Percentiles rank a stretch among this genome's conserved stretches.
Conservation (phyloP, 495 filamentous ascomycete species). For the Xylaria palmicola region DNA sequence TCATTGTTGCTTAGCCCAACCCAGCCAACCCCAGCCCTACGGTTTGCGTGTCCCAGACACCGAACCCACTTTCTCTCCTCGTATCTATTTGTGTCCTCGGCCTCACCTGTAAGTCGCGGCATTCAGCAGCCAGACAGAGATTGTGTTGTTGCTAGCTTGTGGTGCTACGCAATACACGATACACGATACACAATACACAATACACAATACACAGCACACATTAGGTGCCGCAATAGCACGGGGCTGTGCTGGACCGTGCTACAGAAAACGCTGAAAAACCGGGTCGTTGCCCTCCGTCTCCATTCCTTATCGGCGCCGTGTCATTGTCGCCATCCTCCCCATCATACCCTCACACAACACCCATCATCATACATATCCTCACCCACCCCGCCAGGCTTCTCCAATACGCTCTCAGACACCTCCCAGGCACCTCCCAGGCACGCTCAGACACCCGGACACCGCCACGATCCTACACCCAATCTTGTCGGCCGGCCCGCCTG, state of each 20-base stretch:
- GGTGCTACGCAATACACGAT: no score
- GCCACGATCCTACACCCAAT: neutral
- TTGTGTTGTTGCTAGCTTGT: neutral
- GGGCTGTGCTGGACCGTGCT: neutral
- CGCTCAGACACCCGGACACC: neutral
- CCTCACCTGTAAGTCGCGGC: neutral
- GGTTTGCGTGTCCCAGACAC: constrained; percentile 11
- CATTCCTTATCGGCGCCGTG: neutral
- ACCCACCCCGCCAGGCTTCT: neutral
- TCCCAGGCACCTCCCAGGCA: no score
- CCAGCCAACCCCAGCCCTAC: constrained; percentile 2
- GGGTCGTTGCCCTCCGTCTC: neutral
- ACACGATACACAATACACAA: no score
- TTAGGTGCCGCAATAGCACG: neutral
- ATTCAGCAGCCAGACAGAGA: neutral
- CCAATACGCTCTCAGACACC: no score
- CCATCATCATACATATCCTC: neutral
- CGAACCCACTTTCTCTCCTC: constrained; percentile 6
- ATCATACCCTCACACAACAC: neutral
- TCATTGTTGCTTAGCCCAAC: constrained; percentile 8
- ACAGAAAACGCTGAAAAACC: neutral
- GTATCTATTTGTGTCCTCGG: constrained; percentile 13
- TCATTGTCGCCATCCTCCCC: neutral
- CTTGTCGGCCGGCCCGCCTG: neutral
- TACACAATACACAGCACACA: no score